Evolutionary conservation across 768 basidiomycete species (phyloP).

Genomic region (Leccinum pellstonianum): DNA sequence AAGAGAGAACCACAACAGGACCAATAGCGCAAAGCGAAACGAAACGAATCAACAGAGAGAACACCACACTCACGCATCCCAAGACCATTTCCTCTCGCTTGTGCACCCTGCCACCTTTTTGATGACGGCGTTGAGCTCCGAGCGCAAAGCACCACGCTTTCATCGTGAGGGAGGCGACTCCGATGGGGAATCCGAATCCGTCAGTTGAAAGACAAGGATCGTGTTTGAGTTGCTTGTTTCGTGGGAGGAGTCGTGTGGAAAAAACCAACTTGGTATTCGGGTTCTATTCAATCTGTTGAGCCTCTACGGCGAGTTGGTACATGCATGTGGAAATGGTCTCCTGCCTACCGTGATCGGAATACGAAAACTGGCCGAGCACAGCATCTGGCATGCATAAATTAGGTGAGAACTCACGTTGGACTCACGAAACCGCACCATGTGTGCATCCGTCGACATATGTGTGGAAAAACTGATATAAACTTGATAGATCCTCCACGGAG

Average conservation of each 20-base stretch:
- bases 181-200: constrained; percentile 54
- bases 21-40: not conserved
- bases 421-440: constrained; percentile 55
- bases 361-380: constrained; percentile 22
- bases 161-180: constrained; percentile 39
- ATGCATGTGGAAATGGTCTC: constrained; percentile 48
- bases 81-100: constrained; percentile 57
- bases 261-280: constrained; percentile 18
- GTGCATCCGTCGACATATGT: constrained; percentile 67
- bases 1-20: constrained; percentile 3
- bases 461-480: constrained; percentile 43
- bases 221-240: constrained; percentile 60
- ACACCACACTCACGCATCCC: constrained; percentile 56
- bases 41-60: not conserved
- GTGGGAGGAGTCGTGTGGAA: constrained; percentile 42
- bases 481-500: constrained; percentile 1
- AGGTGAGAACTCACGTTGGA: constrained; percentile 11
- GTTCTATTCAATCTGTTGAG: not conserved
- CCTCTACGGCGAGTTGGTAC: not conserved
- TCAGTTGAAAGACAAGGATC: constrained; percentile 64
- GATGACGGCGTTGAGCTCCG: constrained; percentile 49
- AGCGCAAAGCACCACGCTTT: constrained; percentile 48
- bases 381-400: not conserved
- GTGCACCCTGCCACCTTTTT: constrained; percentile 52
- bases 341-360: constrained; percentile 68